Conservation (phyloP, 2,329 filamentous ascomycete genomes). For the Colletotrichum eleusines region DNA sequence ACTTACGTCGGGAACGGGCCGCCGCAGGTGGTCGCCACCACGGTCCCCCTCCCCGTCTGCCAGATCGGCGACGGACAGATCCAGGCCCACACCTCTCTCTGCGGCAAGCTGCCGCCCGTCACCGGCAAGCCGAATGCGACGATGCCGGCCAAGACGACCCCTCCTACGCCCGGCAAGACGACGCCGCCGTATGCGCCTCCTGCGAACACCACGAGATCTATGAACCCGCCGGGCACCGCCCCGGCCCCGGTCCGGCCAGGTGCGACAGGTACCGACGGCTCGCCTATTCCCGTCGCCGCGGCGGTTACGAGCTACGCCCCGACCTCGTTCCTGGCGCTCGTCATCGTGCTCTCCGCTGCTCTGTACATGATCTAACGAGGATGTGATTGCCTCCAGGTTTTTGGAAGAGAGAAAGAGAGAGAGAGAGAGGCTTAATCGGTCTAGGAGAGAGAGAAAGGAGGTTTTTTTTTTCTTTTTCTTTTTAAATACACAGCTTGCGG, state of each 20-base stretch:
- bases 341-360: slow-evolving; percentile 50
- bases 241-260: slow-evolving; percentile 10
- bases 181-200: slow-evolving; percentile 59
- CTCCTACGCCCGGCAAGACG: slow-evolving; percentile 4
- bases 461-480: slow-evolving; percentile 1
- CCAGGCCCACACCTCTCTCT: slow-evolving; percentile 44
- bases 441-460: not conserved
- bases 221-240: slow-evolving; percentile 42
- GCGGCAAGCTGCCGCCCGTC: slow-evolving; percentile 36
- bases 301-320: slow-evolving; percentile 47
- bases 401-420: not conserved
- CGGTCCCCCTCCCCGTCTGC: slow-evolving; percentile 60
- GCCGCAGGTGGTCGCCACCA: slow-evolving; percentile 62
- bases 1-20: slow-evolving; percentile 63
- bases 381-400: not conserved
- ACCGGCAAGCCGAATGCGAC: slow-evolving; percentile 18
- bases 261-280: slow-evolving; percentile 24
- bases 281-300: slow-evolving; percentile 45
- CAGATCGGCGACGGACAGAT: slow-evolving; percentile 61
- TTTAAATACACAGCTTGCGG: slow-evolving; percentile 13
- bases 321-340: slow-evolving; percentile 51
- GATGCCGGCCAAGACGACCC: slow-evolving; percentile 18
- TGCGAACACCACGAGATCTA: slow-evolving; percentile 39
- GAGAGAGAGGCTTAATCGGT: slow-evolving; percentile 29
- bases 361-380: slow-evolving; percentile 50